phyloP scores from a whole-genome alignment of 179 eudicot species.

The Carnegiea gigantea region DNA sequence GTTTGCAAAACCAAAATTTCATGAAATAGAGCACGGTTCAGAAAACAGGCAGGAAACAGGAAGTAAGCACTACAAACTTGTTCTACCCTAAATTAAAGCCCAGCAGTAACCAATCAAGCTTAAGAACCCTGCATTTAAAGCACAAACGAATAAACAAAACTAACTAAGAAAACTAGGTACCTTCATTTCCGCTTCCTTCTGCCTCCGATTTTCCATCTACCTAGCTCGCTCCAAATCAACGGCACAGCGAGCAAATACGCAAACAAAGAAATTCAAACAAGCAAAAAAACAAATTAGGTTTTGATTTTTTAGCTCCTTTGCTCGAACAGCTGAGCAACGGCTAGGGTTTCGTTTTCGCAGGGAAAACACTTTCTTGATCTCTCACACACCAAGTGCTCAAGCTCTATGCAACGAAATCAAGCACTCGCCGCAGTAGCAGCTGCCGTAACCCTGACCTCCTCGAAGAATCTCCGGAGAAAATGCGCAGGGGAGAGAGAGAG shows the following conservation, averaged over 20 bases:
- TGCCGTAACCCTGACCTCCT: background rate
- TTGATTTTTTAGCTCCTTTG: background rate
- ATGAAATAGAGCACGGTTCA: too few species aligned
- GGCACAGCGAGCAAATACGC: too few species aligned
- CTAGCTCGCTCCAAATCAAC: background rate
- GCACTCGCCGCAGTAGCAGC: background rate
- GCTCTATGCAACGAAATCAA: background rate
- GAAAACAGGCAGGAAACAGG: background rate
- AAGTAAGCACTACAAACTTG: background rate
- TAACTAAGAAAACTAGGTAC: background rate
- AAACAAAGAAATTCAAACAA: background rate
- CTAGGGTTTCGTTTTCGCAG: constrained; percentile 19
- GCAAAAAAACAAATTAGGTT: background rate
- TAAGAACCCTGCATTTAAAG: too few species aligned
- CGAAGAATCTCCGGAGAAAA: background rate
- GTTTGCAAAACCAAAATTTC: background rate
- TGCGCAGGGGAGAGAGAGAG: background rate
- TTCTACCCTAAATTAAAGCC: background rate
- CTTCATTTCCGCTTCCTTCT: constrained; percentile 19
- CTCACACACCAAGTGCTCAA: background rate
- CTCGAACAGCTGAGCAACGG: background rate
- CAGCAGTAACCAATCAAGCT: background rate
- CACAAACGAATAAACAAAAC: background rate
- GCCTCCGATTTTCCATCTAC: constrained; percentile 23
- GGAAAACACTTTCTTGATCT: constrained; percentile 11